Conservation (phyloP, 108 stramenopile genomes). For the Pseudonitzschia multistriata region DNA sequence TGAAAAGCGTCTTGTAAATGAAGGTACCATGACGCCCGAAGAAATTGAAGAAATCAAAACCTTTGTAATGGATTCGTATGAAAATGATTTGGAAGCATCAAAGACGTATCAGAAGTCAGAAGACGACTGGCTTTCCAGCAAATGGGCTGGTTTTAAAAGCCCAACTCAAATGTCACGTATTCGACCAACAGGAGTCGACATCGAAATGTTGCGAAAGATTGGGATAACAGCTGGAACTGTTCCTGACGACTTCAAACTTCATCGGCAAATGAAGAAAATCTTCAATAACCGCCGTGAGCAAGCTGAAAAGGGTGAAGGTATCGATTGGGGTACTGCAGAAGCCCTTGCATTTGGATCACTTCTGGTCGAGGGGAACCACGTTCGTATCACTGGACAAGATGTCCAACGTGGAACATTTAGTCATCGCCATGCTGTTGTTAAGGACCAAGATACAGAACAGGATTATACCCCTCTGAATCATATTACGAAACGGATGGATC, state of each 20-base stretch:
- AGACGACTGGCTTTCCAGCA: constrained; percentile 91
- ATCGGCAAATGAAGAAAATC: constrained; percentile 92
- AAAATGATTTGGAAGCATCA: constrained; percentile 85
- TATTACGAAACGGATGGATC: constrained; percentile 76
- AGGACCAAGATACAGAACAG: constrained; percentile 91
- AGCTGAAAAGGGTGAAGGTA: constrained; percentile 83
- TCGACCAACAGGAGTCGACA: constrained; percentile 91
- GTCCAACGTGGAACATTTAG: constrained; percentile 96
- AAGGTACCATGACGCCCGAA: constrained; percentile 81
- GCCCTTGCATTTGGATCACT: constrained; percentile 97
- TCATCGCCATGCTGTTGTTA: constrained; percentile 96
- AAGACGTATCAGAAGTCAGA: constrained; percentile 84
- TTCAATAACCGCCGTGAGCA: constrained; percentile 81
- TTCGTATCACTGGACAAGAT: constrained; percentile 98
- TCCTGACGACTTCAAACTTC: constrained; percentile 89
- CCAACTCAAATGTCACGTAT: constrained; percentile 86
- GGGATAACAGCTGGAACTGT: constrained; percentile 81
- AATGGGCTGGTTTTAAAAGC: constrained; percentile 93
- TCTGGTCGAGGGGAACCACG: constrained; percentile 96
- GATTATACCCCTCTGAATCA: constrained; percentile 92
- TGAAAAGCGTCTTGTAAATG: constrained; percentile 74
- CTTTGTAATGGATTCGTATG: constrained; percentile 80
- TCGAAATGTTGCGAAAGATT: constrained; percentile 75
- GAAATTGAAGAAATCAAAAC: constrained; percentile 82
- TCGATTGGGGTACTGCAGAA: constrained; percentile 99